Evolutionary conservation across 2,329 filamentous ascomycete species (phyloP).

Genomic region (Cladosporium colombiae): DNA sequence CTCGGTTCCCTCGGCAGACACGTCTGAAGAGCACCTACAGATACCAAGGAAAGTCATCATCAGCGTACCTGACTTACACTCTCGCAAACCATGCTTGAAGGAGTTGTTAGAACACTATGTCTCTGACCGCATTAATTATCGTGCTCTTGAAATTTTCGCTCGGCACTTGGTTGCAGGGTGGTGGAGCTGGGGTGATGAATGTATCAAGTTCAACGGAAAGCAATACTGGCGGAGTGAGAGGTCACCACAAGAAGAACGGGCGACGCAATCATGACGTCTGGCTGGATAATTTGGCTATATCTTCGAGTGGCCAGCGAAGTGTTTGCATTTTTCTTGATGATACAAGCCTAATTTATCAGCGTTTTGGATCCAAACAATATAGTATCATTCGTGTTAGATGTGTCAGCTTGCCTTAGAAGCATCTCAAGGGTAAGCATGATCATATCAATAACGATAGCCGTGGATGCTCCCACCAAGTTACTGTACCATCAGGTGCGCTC

Average conservation of each 20-base stretch:
- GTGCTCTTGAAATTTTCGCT: slow-evolving; percentile 74
- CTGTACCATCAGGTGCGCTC: no score
- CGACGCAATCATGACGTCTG: neutral
- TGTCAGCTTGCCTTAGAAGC: neutral
- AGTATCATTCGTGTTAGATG: neutral
- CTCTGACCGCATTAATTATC: slow-evolving; percentile 46
- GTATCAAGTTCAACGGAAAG: slow-evolving; percentile 63
- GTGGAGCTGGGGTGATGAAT: slow-evolving; percentile 78
- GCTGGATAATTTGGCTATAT: neutral
- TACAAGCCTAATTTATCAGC: neutral
- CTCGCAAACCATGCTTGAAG: slow-evolving; percentile 73
- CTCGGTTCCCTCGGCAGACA: no score
- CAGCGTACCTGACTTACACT: slow-evolving; percentile 74
- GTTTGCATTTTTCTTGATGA: neutral
- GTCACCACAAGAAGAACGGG: no score
- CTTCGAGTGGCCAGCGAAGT: neutral
- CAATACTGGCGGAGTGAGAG: neutral
- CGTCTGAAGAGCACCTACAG: slow-evolving; percentile 18
- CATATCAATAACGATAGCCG: no score
- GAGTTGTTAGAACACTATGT: slow-evolving; percentile 60
- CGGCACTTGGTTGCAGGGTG: slow-evolving; percentile 72
- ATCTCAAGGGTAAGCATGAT: no score
- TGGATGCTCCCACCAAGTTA: no score
- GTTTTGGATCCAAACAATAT: neutral
- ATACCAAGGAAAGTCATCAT: slow-evolving; percentile 59